These are phyloP conservation scores for Seiridium unicorne DNA, from an alignment of 2,329 filamentous ascomycete genomes.

Conservation along the genomic window DNA sequence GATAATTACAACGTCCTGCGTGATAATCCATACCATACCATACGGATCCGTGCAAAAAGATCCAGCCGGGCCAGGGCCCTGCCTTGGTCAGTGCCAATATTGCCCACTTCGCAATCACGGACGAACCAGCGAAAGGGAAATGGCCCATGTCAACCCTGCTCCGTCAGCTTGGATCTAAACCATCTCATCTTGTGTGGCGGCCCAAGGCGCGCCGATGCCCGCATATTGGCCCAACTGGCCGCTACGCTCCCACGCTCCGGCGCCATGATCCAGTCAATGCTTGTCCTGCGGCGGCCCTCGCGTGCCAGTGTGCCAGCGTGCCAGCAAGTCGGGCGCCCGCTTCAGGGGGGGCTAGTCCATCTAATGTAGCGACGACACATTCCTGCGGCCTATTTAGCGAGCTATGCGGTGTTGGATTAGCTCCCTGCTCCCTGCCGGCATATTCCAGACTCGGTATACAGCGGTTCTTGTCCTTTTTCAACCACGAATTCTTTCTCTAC, in stretches of 20 bases:
- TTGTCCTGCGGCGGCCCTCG: not conserved
- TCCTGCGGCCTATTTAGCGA: too few relatives aligned
- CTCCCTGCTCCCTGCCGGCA: too few relatives aligned
- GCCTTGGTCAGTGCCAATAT: constrained; percentile 4
- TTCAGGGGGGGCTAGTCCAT: too few relatives aligned
- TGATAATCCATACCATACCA: not conserved
- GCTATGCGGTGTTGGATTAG: too few relatives aligned
- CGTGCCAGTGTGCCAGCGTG: not conserved
- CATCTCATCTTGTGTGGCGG: not conserved
- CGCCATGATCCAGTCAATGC: not conserved
- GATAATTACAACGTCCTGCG: not conserved
- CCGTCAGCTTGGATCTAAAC: not conserved
- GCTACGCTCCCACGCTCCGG: not conserved
- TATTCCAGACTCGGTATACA: too few relatives aligned
- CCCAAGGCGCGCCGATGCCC: not conserved
- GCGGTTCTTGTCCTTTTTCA: too few relatives aligned
- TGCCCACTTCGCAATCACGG: not conserved
- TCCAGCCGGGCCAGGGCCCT: not conserved
- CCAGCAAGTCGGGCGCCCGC: not conserved
- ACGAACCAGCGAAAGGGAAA: constrained; percentile 1
- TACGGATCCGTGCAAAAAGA: not conserved
- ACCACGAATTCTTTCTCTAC: too few relatives aligned
- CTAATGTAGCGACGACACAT: too few relatives aligned
- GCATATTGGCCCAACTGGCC: not conserved
- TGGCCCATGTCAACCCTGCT: not conserved